Conservation (phyloP, 1,139 yeast genomes). For the Yamadazyma diddensiae region DNA sequence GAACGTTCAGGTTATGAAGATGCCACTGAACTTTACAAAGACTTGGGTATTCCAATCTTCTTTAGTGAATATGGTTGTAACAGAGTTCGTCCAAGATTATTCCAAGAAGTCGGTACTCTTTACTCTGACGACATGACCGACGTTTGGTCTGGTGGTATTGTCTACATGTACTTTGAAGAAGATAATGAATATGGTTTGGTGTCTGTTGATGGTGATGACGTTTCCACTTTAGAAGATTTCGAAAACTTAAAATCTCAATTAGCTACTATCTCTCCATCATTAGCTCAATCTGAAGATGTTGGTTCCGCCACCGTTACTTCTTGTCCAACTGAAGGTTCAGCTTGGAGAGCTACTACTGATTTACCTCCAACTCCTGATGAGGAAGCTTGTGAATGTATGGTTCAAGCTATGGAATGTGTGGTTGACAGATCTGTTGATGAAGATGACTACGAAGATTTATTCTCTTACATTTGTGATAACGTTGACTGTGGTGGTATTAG, state of each 20-base stretch:
- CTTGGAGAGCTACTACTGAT: slow-evolving; percentile 38
- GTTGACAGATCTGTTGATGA: slow-evolving; percentile 27
- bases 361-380: slow-evolving; percentile 48
- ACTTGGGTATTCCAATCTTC: slow-evolving; percentile 75
- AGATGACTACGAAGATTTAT: slow-evolving; percentile 35
- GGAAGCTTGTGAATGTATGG: slow-evolving; percentile 37
- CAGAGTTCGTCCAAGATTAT: slow-evolving; percentile 56
- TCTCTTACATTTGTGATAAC: slow-evolving; percentile 29
- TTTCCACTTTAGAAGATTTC: slow-evolving; percentile 45
- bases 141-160: slow-evolving; percentile 91
- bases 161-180: slow-evolving; percentile 85
- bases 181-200: slow-evolving; percentile 80
- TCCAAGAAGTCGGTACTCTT: slow-evolving; percentile 61
- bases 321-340: slow-evolving; percentile 36
- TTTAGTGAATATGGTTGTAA: slow-evolving; percentile 87
- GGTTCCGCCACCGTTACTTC: slow-evolving; percentile 24
- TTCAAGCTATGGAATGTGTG: slow-evolving; percentile 34
- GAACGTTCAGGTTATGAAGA: slow-evolving; percentile 65
- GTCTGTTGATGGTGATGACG: slow-evolving; percentile 37
- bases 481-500: slow-evolving; percentile 38
- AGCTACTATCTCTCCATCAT: slow-evolving; percentile 38
- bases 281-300: slow-evolving; percentile 28
- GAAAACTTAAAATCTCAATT: slow-evolving; percentile 55
- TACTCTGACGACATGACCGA: slow-evolving; percentile 43
- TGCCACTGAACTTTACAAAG: slow-evolving; percentile 56